Evolutionary conservation across 805 yeast genomes (phyloP).

Genomic region (Pichia eremophila): DNA sequence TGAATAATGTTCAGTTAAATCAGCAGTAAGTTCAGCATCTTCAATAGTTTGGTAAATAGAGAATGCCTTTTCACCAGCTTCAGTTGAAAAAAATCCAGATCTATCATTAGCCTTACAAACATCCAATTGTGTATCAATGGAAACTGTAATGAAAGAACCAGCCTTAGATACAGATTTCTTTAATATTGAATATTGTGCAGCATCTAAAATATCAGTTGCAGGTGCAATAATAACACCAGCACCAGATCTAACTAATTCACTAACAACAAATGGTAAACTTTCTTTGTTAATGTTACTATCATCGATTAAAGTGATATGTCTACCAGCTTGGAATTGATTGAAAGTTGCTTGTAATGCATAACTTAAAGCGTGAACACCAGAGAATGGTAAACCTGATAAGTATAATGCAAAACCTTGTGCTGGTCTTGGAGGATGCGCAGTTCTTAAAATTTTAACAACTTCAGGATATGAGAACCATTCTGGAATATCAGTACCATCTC

Average conservation of each 20-base stretch:
- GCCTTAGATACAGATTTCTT: conserved; percentile 36
- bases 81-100: conserved; percentile 38
- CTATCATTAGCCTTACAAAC: conserved; percentile 38
- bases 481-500: conserved; percentile 82
- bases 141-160: conserved; percentile 44
- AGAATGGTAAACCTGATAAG: conserved; percentile 49
- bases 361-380: conserved; percentile 58
- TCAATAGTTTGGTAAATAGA: conserved; percentile 39
- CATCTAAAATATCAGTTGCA: conserved; percentile 32
- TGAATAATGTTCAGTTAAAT: conserved; percentile 38
- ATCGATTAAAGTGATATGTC: conserved; percentile 58
- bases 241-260: conserved; percentile 81
- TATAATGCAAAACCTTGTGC: conserved; percentile 81
- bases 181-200: conserved; percentile 33
- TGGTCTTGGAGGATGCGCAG: conserved; percentile 85
- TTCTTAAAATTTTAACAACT: conserved; percentile 84
- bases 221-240: conserved; percentile 76
- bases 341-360: conserved; percentile 83
- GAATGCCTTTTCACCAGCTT: conserved; percentile 32
- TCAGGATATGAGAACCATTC: conserved; percentile 97
- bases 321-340: conserved; percentile 80
- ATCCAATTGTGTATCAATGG: conserved; percentile 42
- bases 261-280: conserved; percentile 53
- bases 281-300: conserved; percentile 22
- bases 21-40: conserved; percentile 50